Conservation (phyloP, 305 asterid genomes). For the Fraxinus ornus region DNA sequence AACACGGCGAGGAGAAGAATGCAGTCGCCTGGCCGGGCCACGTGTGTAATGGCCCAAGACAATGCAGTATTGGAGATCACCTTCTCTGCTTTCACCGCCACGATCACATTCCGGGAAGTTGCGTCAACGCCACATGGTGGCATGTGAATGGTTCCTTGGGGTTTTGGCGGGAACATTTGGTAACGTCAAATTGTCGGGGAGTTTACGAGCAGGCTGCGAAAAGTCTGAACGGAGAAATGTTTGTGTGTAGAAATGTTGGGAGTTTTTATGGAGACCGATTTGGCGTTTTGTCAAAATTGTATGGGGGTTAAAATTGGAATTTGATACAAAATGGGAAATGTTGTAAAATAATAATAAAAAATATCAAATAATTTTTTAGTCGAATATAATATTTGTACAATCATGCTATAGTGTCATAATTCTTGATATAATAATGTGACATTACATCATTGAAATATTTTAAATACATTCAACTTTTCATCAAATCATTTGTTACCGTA, state of each 20-base stretch:
- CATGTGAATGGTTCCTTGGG: constrained; percentile 19
- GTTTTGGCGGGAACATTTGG: constrained; percentile 56
- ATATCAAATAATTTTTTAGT: not conserved
- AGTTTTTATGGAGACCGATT: not conserved
- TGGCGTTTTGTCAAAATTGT: not conserved
- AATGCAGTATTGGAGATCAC: constrained; percentile 56
- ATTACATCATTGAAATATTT: too few relatives aligned
- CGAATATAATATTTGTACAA: too few relatives aligned
- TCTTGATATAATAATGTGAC: too few relatives aligned
- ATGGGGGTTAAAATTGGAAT: not conserved
- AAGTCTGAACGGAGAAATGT: not conserved
- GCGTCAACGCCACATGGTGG: constrained; percentile 26
- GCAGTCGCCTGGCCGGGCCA: constrained; percentile 65
- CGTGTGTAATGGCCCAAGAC: constrained; percentile 83
- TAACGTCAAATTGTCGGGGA: constrained; percentile 14
- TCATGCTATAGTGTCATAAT: too few relatives aligned
- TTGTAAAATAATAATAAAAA: too few relatives aligned
- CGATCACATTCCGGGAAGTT: constrained; percentile 52
- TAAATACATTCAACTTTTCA: too few relatives aligned
- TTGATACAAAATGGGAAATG: not conserved
- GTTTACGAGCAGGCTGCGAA: not conserved
- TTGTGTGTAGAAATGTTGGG: not conserved
- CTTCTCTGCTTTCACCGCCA: constrained; percentile 78
- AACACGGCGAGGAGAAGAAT: constrained; percentile 65
- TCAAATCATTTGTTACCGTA: too few relatives aligned